phyloP scores from a whole-genome alignment of 257 asterid species.

The Capsicum pubescens region DNA sequence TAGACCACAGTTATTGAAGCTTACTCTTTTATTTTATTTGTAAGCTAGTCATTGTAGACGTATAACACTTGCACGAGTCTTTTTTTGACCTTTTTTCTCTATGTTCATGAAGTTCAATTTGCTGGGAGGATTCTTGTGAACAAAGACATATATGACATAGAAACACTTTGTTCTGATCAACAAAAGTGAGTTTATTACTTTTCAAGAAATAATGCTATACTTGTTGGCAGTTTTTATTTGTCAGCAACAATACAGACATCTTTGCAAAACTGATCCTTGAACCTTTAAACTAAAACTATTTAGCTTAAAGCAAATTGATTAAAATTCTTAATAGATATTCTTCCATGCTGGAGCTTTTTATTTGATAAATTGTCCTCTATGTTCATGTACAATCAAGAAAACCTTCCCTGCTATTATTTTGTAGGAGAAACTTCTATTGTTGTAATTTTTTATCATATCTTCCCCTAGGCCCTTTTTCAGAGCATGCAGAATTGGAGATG shows the following conservation, averaged over 20 bases:
- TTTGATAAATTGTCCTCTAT: not conserved
- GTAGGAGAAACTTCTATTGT: not conserved
- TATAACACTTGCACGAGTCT: not conserved
- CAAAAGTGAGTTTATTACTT: slow-evolving; percentile 52
- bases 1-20: not conserved
- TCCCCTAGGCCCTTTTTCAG: slow-evolving; percentile 58
- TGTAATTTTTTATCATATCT: slow-evolving; percentile 1
- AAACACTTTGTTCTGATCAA: slow-evolving; percentile 64
- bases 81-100: not conserved
- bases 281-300: not conserved
- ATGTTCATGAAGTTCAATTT: slow-evolving; percentile 26
- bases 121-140: slow-evolving; percentile 69
- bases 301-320: not conserved
- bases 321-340: not conserved
- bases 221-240: not conserved
- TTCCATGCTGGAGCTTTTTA: not conserved
- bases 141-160: slow-evolving; percentile 75
- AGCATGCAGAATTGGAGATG: slow-evolving; percentile 85
- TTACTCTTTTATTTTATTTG: not conserved
- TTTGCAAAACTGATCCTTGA: not conserved
- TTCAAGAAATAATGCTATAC: not conserved
- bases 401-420: not conserved
- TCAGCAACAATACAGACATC: not conserved
- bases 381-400: not conserved
- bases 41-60: not conserved